Evolutionary conservation across 2,329 filamentous ascomycete genomes (phyloP).

Genomic region (Colletotrichum horii): DNA sequence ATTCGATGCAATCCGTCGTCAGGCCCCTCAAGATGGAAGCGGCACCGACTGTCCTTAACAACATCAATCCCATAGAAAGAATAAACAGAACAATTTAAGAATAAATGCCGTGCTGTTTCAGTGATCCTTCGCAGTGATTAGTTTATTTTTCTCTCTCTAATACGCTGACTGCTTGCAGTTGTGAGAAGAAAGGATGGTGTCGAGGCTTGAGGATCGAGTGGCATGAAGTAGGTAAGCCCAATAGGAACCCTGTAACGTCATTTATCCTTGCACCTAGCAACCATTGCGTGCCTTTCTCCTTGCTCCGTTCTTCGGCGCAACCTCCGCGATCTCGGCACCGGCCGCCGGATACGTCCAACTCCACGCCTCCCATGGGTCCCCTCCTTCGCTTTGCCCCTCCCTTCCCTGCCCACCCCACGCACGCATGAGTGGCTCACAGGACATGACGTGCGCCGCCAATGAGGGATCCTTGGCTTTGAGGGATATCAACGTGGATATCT

Average conservation of each 20-base stretch:
- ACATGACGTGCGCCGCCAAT: neutral
- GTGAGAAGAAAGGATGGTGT: neutral
- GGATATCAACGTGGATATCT: neutral
- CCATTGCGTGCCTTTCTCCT: neutral
- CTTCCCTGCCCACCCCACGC: neutral
- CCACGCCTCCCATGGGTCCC: neutral
- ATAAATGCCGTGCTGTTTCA: neutral
- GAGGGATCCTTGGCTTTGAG: neutral
- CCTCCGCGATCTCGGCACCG: conserved; percentile 11
- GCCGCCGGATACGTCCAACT: conserved; percentile 3
- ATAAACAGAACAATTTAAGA: neutral
- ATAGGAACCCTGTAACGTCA: neutral
- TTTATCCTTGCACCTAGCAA: neutral
- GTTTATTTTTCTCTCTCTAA: neutral
- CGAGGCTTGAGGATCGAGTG: neutral
- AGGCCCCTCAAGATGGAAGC: neutral
- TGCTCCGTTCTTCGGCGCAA: conserved; percentile 6
- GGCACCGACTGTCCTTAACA: neutral
- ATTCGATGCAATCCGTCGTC: neutral
- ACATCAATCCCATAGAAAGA: neutral
- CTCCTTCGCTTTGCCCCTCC: neutral
- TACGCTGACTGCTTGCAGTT: neutral
- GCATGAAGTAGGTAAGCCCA: neutral
- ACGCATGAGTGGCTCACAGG: neutral
- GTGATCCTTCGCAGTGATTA: neutral